Evolutionary conservation across 140 eudicot species (phyloP).

Genomic region (Erigeron philadelphicus): DNA sequence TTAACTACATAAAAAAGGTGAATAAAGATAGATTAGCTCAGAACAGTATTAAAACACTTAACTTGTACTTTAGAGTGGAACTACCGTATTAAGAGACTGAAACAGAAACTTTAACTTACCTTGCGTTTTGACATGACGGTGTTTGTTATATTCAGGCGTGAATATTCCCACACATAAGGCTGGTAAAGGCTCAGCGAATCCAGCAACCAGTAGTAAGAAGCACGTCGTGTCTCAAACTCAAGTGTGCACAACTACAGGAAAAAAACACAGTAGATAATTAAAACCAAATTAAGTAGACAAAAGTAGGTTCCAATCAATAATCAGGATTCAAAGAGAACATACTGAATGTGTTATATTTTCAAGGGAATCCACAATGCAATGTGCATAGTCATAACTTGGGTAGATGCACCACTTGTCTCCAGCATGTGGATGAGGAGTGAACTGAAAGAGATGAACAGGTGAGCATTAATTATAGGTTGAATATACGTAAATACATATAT

Average conservation of each 20-base stretch:
- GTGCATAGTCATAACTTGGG: constrained; percentile 95
- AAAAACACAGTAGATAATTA: background rate
- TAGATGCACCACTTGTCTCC: constrained; percentile 97
- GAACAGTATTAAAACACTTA: too few species aligned
- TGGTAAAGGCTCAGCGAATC: constrained; percentile 77
- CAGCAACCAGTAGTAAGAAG: constrained; percentile 89
- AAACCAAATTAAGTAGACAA: background rate
- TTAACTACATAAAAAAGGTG: constrained; percentile 41
- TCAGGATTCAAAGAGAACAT: constrained; percentile 19
- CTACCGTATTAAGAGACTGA: background rate
- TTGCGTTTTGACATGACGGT: constrained; percentile 95
- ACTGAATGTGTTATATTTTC: constrained; percentile 94
- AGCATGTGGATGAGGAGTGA: constrained; percentile 94
- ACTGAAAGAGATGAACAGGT: constrained; percentile 38
- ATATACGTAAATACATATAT: background rate
- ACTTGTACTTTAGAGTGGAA: background rate
- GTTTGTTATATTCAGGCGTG: constrained; percentile 72
- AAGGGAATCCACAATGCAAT: constrained; percentile 93
- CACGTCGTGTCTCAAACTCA: constrained; percentile 90
- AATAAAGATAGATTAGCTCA: too few species aligned
- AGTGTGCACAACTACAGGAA: constrained; percentile 80
- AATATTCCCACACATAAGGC: constrained; percentile 92
- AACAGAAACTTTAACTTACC: constrained; percentile 31
- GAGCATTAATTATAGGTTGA: background rate
- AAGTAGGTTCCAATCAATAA: background rate